A percentile compares a stretch with the other conserved stretches of the same genome.
Conservation (phyloP, 306 rosid genomes). For the Parietaria judaica region DNA sequence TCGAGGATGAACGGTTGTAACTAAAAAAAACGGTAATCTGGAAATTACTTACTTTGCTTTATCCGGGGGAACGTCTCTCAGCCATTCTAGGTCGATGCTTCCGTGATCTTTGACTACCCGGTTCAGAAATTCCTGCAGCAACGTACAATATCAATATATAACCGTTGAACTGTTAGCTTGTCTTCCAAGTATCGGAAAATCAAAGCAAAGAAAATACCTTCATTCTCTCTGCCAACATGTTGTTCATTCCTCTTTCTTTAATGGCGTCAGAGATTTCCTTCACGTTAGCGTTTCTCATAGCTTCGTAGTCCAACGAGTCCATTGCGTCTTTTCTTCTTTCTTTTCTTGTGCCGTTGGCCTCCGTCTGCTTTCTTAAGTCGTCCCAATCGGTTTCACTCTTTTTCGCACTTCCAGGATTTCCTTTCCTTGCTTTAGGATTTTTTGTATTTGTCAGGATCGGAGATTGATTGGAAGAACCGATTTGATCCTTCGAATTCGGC, state of each 20-base stretch:
- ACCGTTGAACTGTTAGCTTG: neutral
- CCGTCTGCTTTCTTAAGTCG: constrained; percentile 54
- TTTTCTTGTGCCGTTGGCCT: constrained; percentile 26
- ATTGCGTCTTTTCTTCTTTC: constrained; percentile 46
- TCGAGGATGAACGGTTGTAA: constrained; percentile 1
- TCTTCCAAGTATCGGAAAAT: constrained; percentile 1
- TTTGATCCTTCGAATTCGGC: constrained; percentile 27
- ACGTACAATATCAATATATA: neutral
- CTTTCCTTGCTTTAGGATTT: constrained; percentile 41
- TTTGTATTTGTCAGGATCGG: constrained; percentile 24
- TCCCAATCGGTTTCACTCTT: constrained; percentile 59
- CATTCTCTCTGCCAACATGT: constrained; percentile 89
- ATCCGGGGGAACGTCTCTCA: constrained; percentile 86
- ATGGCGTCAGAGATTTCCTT: constrained; percentile 55
- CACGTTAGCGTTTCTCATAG: constrained; percentile 55
- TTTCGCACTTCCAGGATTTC: constrained; percentile 33
- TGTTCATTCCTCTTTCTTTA: constrained; percentile 81
- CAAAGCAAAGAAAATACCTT: constrained; percentile 32
- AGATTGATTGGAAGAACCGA: constrained; percentile 21
- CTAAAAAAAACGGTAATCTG: constrained; percentile 12
- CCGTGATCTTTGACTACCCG: constrained; percentile 78
- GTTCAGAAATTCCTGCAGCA: constrained; percentile 69
- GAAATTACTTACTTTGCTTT: constrained; percentile 58
- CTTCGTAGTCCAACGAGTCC: constrained; percentile 88
- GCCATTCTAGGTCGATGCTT: constrained; percentile 88